Base-by-base conservation (phyloP, 352 stramenopile genomes). In the Globisporangium abappressorium region DNA sequence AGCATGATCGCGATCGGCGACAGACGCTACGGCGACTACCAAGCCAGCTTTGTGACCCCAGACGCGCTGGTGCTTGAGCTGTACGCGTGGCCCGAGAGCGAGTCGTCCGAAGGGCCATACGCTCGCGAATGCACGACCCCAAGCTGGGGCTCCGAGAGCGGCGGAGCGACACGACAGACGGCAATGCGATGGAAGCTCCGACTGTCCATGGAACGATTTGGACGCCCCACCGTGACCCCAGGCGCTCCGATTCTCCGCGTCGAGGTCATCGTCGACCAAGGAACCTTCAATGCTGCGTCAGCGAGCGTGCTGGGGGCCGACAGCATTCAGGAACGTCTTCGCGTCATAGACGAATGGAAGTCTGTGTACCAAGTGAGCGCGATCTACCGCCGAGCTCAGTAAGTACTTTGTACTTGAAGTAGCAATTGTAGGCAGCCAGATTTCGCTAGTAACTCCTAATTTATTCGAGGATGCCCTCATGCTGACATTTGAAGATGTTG, bases 1-100 rank as follows among this genome's bases (percentile, higher is more conserved):
- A 69, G 64, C 41, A 69, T 69, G 64, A 62, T 69, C 22, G 26
- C 55, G 30, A 33, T 69, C 3, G 64, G 64, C 18, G 41, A 24
- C 5, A 33, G 55, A 4, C 24, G 43, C 43, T 69, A 64, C 11
- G 64, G 64, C 36, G 55, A 63, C 41, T 69, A 69, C n/a, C 38
- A 69, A 46, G 64, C 55, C 28, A 62, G 51, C 26, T 69, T 69
- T 34, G 43, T 34, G 12, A 33, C 41, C 14, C 64, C 64, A 56
- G 55, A 64, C 54, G 18, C 30, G n/a, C 38, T 69, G 24, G 55
- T 41, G 14, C 56, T 69, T 18, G 64, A 64, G 22, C 41, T 69
- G n/a, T 69, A 58, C 26, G 38, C 55, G 3, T 69, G 64, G 64
- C 56, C 64, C 2, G 41, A 64, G 26, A 53, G 30, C 18, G 57